Evolutionary conservation across 164 flowering plant genomes (phyloP), one percentile per base, ranked within the genome.

Genomic region (Pachysandra terminalis): DNA sequence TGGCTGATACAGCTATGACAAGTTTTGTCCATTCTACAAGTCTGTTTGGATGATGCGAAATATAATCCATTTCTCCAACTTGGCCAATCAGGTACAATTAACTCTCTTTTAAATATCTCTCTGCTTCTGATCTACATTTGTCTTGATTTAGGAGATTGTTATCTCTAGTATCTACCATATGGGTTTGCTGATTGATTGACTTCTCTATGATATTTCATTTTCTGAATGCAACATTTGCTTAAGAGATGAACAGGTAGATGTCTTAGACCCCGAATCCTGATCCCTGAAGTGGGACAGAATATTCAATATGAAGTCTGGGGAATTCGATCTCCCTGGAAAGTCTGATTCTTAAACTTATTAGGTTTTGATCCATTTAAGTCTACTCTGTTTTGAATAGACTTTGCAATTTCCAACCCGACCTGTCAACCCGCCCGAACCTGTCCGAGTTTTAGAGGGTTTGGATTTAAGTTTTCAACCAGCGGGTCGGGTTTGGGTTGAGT

Each of bases 1-100:
- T 68, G 74, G 32, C 28, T 64, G 64, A 61, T 54, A 66, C 90
- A 93, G 98, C 64, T 96, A 93, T 73, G 99, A 96, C 68, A 96
- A 91, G 41, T 96, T 87, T 78, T 96, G 99, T 71, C 98, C 98
- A 49, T 96, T 93, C 83, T 93, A 96, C 90, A 93, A 93, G 83
- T 90, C 96, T 52, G 97, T 96, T 35, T 96, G 98, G 98, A 96
- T 96, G 98, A 93, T 92, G 97, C 93, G 97, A 74, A 96, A 96
- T 76, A 92, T 93, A 51, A 91, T 96, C 72, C 98, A 89, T 79
- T 92, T 88, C 85, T 86, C 81, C 61, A 85, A 88, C 70, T 77
- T 96, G 89, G 98, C 99, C 65, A 96, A 96, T 78, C 98, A 93
- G 97, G 99, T 88, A 67, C 7, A 8, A 9, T 56, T 24, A 27